Base-by-base conservation (phyloP, 2,329 filamentous ascomycete genomes). In the Calycina marina region DNA sequence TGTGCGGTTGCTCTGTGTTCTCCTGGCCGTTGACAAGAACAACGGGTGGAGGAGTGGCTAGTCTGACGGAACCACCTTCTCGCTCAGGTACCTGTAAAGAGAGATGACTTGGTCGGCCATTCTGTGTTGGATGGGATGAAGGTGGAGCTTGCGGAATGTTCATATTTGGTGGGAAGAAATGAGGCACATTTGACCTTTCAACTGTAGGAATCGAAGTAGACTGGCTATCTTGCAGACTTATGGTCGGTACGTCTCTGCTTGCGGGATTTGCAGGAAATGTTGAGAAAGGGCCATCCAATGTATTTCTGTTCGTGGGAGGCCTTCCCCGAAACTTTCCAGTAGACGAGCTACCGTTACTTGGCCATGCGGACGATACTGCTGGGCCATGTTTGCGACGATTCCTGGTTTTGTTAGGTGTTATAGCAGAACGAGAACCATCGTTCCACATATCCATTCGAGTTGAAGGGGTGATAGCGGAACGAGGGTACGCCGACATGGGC, bases 351-450 rank as follows among this genome's bases (percentile, higher is more conserved):
- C 69, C 69, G 37, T 67, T 71, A 40, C 72, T 72, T 34, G 78
- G 73, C 86, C 86, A 94, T 1, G 86, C 86, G 6, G 85, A 93
- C 1, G 85, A 93, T 0, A 93, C 83, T 5, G 82, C 84, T 0
- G 84, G 80, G 0, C 85, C 85, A 51, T 92, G 80, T 4, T 82
- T 70, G 34, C 77, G 64, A 34, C 68, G 55, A 4, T 62, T 55
- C 37, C 68, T 63, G 2, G 58, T 55, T 40, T 65, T 75, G 32
- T 68, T 72, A 1, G 77, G 73, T 4, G 77, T 80, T n/a, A 81
- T 62, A 3, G 81, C 80, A 1, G 83, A 85, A 30, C 67, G 73
- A 6, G 81, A 78, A 40, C 83, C 77, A 28, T 65, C 59, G 34
- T 62, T 61, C 43, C 62, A 49, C 18, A 51, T 25, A 11, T 41